Percentiles rank a stretch among this genome's conserved stretches.
Conservation (phyloP, 257 asterid genomes). For the Marsdenia floribunda region DNA sequence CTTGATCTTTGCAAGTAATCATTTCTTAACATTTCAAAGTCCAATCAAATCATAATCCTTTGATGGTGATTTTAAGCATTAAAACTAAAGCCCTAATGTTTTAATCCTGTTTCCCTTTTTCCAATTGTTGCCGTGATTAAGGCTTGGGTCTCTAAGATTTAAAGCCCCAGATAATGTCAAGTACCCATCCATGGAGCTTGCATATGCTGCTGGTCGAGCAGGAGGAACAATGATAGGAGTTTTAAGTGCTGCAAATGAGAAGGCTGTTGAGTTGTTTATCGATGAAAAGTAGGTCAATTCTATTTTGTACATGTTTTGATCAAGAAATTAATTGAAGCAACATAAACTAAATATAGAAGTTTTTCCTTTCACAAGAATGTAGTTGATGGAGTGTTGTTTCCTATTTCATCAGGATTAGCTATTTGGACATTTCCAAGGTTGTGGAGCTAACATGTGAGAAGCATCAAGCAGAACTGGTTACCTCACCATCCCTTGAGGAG, state of each 20-base stretch:
- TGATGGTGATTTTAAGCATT: neutral
- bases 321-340: neutral
- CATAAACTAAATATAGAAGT: neutral
- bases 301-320: neutral
- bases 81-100: neutral
- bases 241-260: slow-evolving; percentile 96
- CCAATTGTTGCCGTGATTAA: slow-evolving; percentile 24
- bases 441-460: slow-evolving; percentile 87
- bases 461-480: slow-evolving; percentile 60
- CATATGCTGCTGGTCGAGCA: slow-evolving; percentile 96
- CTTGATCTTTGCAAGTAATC: slow-evolving; percentile 97
- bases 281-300: slow-evolving; percentile 51
- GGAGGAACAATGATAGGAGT: slow-evolving; percentile 99
- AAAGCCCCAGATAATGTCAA: slow-evolving; percentile 88
- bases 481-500: slow-evolving; percentile 77
- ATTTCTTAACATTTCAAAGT: neutral
- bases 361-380: too few species aligned
- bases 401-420: slow-evolving; percentile 72
- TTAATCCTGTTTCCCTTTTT: neutral
- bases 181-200: slow-evolving; percentile 94
- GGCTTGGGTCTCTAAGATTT: slow-evolving; percentile 83
- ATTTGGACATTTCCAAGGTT: slow-evolving; percentile 83
- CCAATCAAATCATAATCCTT: neutral
- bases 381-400: neutral
- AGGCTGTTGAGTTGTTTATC: slow-evolving; percentile 96